phyloP scores from a whole-genome alignment of 2,329 filamentous ascomycete genomes.

The Fusarium incarnatum region DNA sequence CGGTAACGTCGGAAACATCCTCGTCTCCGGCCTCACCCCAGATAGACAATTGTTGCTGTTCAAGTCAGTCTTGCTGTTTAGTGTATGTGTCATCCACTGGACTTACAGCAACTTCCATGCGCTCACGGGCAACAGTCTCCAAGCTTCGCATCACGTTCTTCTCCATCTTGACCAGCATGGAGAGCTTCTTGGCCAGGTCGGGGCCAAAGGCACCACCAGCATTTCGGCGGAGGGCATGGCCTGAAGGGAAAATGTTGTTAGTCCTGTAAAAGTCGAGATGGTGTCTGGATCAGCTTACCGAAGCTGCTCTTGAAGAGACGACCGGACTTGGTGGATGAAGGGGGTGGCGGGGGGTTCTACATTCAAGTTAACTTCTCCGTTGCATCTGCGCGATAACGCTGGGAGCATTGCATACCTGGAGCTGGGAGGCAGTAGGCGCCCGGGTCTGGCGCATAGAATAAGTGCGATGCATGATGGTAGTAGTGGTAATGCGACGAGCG shows the following conservation, averaged over 20 bases:
- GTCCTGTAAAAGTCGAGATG: not conserved
- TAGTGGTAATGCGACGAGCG: conserved; percentile 41
- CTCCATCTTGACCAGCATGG: conserved; percentile 99
- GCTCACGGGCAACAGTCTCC: conserved; percentile 92
- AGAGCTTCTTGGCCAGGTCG: conserved; percentile 96
- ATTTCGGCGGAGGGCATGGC: conserved; percentile 77
- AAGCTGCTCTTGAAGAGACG: conserved; percentile 88
- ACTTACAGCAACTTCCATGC: conserved; percentile 97
- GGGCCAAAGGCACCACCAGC: conserved; percentile 81
- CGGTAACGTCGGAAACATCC: conserved; percentile 97
- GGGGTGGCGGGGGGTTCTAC: conserved; percentile 91
- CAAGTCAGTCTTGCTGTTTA: conserved; percentile 21
- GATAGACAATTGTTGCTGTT: conserved; percentile 95
- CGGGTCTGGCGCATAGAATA: conserved; percentile 99
- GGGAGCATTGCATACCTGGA: conserved; percentile 60
- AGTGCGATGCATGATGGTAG: conserved; percentile 87
- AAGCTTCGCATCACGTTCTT: conserved; percentile 99
- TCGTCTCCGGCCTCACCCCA: conserved; percentile 98
- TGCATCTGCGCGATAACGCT: not conserved
- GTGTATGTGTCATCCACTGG: not conserved
- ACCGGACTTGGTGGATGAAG: conserved; percentile 90
- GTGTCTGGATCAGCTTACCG: conserved; percentile 67
- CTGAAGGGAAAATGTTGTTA: conserved; percentile 50
- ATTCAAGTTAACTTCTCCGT: conserved; percentile 19
- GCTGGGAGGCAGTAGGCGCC: conserved; percentile 89